Conservation (phyloP, 129 eudicot species). For the Centaurea solstitialis region DNA sequence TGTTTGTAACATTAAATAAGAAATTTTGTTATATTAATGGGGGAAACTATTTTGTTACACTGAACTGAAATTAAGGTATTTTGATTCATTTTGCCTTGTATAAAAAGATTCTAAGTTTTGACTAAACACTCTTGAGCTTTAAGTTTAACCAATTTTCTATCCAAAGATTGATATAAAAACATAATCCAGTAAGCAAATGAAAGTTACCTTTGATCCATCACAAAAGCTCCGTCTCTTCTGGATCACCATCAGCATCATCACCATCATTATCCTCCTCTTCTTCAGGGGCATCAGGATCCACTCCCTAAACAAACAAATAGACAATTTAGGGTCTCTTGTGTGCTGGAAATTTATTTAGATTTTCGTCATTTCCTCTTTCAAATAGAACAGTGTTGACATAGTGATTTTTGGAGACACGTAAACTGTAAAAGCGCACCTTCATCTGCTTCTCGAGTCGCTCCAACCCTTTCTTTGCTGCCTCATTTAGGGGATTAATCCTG, state of each 20-base stretch:
- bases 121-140: not conserved
- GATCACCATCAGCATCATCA: conserved; percentile 87
- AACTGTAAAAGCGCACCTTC: conserved; percentile 62
- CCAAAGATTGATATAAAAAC: conserved; percentile 15
- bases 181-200: not conserved
- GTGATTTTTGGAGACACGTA: not conserved
- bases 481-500: conserved; percentile 89
- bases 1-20: no score
- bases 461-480: conserved; percentile 90
- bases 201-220: conserved; percentile 34
- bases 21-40: no score
- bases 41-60: no score
- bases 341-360: not conserved
- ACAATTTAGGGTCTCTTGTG: not conserved
- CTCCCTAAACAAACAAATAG: conserved; percentile 53
- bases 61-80: no score
- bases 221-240: conserved; percentile 72
- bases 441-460: conserved; percentile 96
- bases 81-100: no score
- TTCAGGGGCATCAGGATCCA: conserved; percentile 99
- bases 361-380: conserved; percentile 1
- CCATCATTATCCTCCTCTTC: conserved; percentile 90
- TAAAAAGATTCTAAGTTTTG: no score
- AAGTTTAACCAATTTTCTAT: conserved; percentile 4
- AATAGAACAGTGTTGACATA: not conserved